A percentile compares a stretch with the other conserved stretches of the same genome.
phyloP scores from a whole-genome alignment of 2,329 filamentous ascomycete species.

The Didymella arachidicola region DNA sequence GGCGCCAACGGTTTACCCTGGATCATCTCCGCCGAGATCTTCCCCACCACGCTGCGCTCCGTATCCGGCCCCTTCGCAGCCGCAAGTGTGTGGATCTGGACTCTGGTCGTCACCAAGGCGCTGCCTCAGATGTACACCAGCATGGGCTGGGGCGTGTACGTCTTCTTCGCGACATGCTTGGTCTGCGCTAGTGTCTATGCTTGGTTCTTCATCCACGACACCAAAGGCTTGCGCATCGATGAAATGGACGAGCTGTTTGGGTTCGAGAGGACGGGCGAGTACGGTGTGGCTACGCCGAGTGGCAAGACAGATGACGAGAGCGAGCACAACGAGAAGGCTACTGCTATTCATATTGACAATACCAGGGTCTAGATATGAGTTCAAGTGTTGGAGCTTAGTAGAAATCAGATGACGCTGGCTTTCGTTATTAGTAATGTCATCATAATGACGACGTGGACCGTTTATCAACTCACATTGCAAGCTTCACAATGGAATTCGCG shows the following conservation, averaged over 20 bases:
- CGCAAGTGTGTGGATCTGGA: constrained; percentile 76
- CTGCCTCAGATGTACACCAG: constrained; percentile 69
- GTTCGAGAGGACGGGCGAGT: constrained; percentile 38
- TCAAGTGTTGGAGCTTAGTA: not conserved
- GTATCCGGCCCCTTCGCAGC: constrained; percentile 66
- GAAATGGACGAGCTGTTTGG: constrained; percentile 59
- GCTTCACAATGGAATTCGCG: not conserved
- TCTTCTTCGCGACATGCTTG: constrained; percentile 60
- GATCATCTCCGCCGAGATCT: constrained; percentile 79
- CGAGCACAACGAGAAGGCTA: constrained; percentile 30
- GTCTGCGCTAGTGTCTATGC: constrained; percentile 51
- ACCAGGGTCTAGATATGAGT: not conserved
- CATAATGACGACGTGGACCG: not conserved
- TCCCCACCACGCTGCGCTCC: constrained; percentile 69
- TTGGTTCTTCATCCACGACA: constrained; percentile 55
- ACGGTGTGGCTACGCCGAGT: not conserved
- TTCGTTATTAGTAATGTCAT: not conserved
- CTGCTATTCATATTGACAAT: constrained; percentile 10
- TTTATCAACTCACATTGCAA: not conserved
- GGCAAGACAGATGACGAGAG: constrained; percentile 23
- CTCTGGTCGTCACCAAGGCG: constrained; percentile 73
- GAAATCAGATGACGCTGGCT: not conserved
- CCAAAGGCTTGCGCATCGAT: constrained; percentile 57
- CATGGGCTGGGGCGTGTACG: constrained; percentile 57
- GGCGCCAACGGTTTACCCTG: constrained; percentile 71